phyloP scores from a whole-genome alignment of 768 basidiomycete species.

The Steccherinum ochraceum region DNA sequence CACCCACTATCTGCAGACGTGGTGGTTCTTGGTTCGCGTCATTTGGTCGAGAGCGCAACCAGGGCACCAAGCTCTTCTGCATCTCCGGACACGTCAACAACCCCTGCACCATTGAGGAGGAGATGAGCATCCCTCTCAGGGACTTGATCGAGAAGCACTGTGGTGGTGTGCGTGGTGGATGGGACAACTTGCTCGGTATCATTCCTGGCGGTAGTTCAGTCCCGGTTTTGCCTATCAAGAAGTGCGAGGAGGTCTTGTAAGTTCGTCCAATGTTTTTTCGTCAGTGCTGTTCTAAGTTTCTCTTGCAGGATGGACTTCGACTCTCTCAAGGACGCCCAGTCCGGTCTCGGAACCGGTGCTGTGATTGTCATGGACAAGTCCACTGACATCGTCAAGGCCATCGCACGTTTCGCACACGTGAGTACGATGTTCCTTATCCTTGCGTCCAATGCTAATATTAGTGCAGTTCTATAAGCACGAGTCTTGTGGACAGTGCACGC shows the following conservation, averaged over 20 bases:
- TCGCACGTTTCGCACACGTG: constrained; percentile 86
- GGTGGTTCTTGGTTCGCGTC: constrained; percentile 87
- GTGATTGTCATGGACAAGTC: constrained; percentile 99
- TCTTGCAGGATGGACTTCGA: constrained; percentile 88
- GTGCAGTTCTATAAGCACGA: constrained; percentile 99
- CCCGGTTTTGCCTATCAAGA: constrained; percentile 80
- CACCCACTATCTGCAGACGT: constrained; percentile 91
- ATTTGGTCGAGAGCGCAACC: constrained; percentile 89
- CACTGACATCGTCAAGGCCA: constrained; percentile 90
- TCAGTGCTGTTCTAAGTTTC: background rate
- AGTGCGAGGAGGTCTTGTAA: constrained; percentile 84
- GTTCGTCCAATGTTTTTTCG: constrained; percentile 28
- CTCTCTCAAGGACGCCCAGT: constrained; percentile 91
- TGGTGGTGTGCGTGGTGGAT: constrained; percentile 90
- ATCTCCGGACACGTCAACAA: constrained; percentile 98
- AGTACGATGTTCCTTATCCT: constrained; percentile 13
- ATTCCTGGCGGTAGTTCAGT: constrained; percentile 95
- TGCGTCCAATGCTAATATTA: background rate
- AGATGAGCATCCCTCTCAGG: constrained; percentile 95
- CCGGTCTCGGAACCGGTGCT: constrained; percentile 96
- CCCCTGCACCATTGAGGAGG: constrained; percentile 96
- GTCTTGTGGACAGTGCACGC: constrained; percentile 95
- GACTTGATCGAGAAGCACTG: constrained; percentile 97
- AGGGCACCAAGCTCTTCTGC: constrained; percentile 96
- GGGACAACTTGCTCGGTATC: constrained; percentile 97